Evolutionary conservation across 129 eudicot genomes (phyloP).

Genomic region (Arctium lappa): DNA sequence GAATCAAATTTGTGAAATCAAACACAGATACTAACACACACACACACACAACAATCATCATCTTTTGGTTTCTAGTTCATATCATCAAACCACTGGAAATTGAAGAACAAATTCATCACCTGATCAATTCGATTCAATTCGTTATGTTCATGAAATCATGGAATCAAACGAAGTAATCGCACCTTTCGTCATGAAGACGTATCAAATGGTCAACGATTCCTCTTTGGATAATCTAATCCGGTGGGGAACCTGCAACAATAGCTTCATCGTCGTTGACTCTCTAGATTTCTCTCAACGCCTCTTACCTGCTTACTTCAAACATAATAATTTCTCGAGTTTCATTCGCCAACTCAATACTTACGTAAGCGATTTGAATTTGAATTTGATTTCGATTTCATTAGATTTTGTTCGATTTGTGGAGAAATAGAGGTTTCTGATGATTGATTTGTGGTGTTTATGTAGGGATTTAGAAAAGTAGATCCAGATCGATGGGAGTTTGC

Average conservation of each 20-base stretch:
- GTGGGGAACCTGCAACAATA: slow-evolving; percentile 32
- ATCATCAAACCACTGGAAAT: not conserved
- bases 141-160: slow-evolving; percentile 20
- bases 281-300: slow-evolving; percentile 30
- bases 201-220: slow-evolving; percentile 39
- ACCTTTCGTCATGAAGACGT: slow-evolving; percentile 35
- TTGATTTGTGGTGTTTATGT: slow-evolving; percentile 8
- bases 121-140: not conserved
- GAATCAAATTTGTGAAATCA: slow-evolving; percentile 18
- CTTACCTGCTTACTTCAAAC: slow-evolving; percentile 33
- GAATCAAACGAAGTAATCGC: slow-evolving; percentile 37
- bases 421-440: too few species aligned
- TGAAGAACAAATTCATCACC: not conserved
- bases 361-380: slow-evolving; percentile 12
- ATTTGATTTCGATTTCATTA: not conserved
- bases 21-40: not conserved
- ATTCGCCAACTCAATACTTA: slow-evolving; percentile 36
- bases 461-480: slow-evolving; percentile 53
- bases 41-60: not conserved
- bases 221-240: slow-evolving; percentile 30
- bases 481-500: slow-evolving; percentile 59
- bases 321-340: slow-evolving; percentile 36
- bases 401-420: not conserved
- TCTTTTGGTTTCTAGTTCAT: not conserved
- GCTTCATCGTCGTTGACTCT: slow-evolving; percentile 33